These are phyloP conservation scores for Stagonosporopsis tanaceti DNA, from an alignment of 2,329 filamentous ascomycete species.

Conservation along the genomic window DNA sequence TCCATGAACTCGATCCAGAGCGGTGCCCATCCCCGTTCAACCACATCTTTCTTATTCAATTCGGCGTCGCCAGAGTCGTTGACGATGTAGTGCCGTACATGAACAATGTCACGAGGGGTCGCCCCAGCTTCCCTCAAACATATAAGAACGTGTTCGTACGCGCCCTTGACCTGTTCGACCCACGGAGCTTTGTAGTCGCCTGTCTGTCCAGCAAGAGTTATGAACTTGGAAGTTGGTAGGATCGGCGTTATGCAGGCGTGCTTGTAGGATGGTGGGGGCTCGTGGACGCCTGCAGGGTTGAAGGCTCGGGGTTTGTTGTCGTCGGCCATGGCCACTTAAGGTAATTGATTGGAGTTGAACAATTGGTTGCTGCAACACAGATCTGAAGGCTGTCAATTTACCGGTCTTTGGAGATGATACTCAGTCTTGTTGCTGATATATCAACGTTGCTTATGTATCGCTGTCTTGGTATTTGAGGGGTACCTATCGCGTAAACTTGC, in stretches of 20 bases:
- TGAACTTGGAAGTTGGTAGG: constrained; percentile 36
- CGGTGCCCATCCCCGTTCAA: constrained; percentile 43
- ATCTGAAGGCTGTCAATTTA: no score
- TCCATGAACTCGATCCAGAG: constrained; percentile 50
- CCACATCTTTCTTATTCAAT: constrained; percentile 32
- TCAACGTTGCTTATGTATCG: background rate
- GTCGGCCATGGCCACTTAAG: constrained; percentile 16
- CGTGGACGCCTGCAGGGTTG: constrained; percentile 38
- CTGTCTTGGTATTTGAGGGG: constrained; percentile 18
- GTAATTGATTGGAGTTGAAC: background rate
- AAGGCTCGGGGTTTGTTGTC: constrained; percentile 40
- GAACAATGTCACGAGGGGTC: constrained; percentile 46
- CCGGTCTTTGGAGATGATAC: background rate
- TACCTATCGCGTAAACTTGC: constrained; percentile 8
- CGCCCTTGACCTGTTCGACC: constrained; percentile 37
- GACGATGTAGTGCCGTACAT: constrained; percentile 49
- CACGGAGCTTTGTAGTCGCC: constrained; percentile 33
- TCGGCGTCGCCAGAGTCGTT: constrained; percentile 40
- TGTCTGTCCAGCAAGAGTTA: constrained; percentile 46
- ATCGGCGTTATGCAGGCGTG: constrained; percentile 44
- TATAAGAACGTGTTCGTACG: constrained; percentile 39
- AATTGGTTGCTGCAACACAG: background rate
- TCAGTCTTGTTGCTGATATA: background rate
- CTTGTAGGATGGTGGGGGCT: constrained; percentile 41
- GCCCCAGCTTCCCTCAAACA: constrained; percentile 41